Base-by-base conservation (phyloP, 805 yeast genomes). In the Torulaspora maleeae region DNA sequence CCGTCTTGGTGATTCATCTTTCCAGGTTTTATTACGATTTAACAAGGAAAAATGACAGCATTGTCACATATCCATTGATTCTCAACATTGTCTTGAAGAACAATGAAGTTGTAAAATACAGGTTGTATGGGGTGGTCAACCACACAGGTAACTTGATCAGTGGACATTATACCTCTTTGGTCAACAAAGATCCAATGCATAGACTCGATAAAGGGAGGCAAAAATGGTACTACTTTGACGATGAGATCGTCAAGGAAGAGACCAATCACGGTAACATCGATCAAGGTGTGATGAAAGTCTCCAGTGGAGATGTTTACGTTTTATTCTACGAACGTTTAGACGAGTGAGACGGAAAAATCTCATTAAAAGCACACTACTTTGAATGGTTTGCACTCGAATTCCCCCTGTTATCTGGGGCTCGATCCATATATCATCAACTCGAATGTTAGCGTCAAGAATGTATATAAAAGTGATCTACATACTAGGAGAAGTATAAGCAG, bases 141-240 rank as follows among this genome's bases (percentile, higher is more conserved):
- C 95, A 85, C 59, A 71, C 74, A 45, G 93, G 95, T 1, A 76
- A 77, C 35, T 67, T 83, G 43, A 76, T 78, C 47, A 79, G 86
- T 40, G 95, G 95, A 0, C 95, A 85, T 61, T 85, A 85, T 58
- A 85, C 90, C 1, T 71, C 88, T 0, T 64, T 82, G 37, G 80
- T 82, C 2, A 77, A 80, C 54, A 81, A 66, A 49, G 64, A 61
- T 34, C 60, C 69, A 36, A 63, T 66, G 5, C 71, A 73, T 47
- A 64, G 60, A 38, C 46, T 69, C 35, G 45, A 53, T 1, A 45
- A 58, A 5, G 50, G 58, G 17, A 35, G 51, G 11, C 80, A 80
- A 27, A 69, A 70, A 53, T 85, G 93, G 93, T 80, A 82, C 50
- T 75, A 75, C 50, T 85, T 85, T 62, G 91, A 85, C 59, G 95